These are phyloP conservation scores for Fusarium euwallaceae DNA, from an alignment of 2,329 filamentous ascomycete genomes.

Conservation along the genomic window DNA sequence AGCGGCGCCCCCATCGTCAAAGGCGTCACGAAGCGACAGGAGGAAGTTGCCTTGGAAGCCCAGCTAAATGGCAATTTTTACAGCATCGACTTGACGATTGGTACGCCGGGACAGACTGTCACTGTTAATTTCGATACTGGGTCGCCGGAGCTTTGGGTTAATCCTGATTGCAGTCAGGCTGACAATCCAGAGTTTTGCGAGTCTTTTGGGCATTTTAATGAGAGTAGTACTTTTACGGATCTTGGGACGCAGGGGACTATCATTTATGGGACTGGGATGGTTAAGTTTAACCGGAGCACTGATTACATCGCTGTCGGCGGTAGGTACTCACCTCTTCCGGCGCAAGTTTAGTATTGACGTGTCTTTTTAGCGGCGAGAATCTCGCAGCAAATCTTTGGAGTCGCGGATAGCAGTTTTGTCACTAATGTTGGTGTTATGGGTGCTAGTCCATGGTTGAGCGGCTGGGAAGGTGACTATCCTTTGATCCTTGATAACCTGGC, in stretches of 20 bases:
- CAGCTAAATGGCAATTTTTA: constrained; percentile 54
- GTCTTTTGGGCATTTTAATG: constrained; percentile 50
- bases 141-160: constrained; percentile 59
- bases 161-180: constrained; percentile 54
- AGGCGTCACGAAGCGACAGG: constrained; percentile 48
- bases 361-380: constrained; percentile 45
- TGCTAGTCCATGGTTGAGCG: constrained; percentile 49
- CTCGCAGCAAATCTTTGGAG: constrained; percentile 54
- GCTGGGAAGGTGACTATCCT: constrained; percentile 53
- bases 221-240: constrained; percentile 48
- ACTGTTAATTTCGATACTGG: constrained; percentile 58
- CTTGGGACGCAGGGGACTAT: constrained; percentile 44
- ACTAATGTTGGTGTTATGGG: constrained; percentile 52
- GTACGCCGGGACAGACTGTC: constrained; percentile 55
- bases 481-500: constrained; percentile 52
- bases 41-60: constrained; percentile 39
- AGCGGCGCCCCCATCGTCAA: constrained; percentile 46
- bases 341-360: no score
- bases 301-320: constrained; percentile 51
- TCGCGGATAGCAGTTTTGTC: constrained; percentile 50
- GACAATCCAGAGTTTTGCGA: constrained; percentile 46
- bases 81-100: constrained; percentile 54
- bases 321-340: constrained; percentile 36
- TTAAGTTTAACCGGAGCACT: constrained; percentile 51
- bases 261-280: constrained; percentile 50